Evolutionary conservation across 2,329 filamentous ascomycete species (phyloP), one percentile per base, ranked within the genome.

Genomic region (Verticillium zaregamsianum): DNA sequence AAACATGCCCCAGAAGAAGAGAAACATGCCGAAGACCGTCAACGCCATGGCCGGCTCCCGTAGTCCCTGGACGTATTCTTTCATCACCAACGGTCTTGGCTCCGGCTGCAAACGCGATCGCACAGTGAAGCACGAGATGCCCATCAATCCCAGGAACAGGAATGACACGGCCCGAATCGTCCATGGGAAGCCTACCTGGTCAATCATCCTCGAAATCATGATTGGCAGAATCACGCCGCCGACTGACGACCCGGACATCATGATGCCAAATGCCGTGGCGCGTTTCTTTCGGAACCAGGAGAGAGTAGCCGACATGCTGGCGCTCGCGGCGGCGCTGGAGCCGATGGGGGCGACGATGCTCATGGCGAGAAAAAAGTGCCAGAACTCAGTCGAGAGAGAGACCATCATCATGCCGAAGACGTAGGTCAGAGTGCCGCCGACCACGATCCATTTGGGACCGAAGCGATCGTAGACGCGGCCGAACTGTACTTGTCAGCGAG

Each of bases 351-450:
- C 70, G 61, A 79, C 74, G 55, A 81, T 67, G 61, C 73, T 71
- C 62, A 80, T 79, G 0, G 78, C 66, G 14, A 81, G 75, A 63
- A 80, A 74, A 68, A 80, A 71, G 55, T 80, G 77, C 65, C 79
- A 80, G 71, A 80, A 80, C 57, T 75, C 57, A 2, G 66, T 71
- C 5, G 75, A 74, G 11, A 90, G 74, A 17, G 81, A 85, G 0
- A 82, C 79, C 85, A 90, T 88, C 85, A 90, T 88, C 20, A 90
- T 72, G 28, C 85, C 83, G 55, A 90, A 83, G 64, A 90, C 78
- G 71, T 88, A 85, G 62, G 83, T 70, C 62, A 87, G 67, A 5
- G 80, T 81, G 33, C 86, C 86, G 59, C 74, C 67, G 20, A 82
- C 64, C 15, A 89, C 74, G 4, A 91, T 75, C 62, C 78, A 83